Conservation (phyloP, 192 early-diverging fungal genomes). For the Coemansia sp. region DNA sequence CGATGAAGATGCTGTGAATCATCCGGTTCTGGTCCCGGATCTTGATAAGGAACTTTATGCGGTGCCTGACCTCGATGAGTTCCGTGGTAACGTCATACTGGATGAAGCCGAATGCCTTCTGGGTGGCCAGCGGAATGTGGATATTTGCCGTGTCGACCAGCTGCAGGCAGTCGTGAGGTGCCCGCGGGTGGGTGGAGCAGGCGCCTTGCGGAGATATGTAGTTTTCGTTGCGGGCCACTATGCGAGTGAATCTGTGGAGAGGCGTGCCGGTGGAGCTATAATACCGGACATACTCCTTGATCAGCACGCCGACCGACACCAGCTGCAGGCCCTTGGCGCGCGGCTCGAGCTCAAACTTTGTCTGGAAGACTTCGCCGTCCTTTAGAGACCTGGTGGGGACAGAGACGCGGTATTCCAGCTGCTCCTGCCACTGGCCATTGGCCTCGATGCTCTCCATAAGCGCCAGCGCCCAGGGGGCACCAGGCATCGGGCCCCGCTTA, state of each 20-base stretch:
- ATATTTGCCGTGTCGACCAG: constrained; percentile 37
- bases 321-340: constrained; percentile 44
- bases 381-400: constrained; percentile 56
- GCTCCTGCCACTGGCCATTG: constrained; percentile 45
- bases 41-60: constrained; percentile 53
- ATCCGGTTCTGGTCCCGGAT: constrained; percentile 31
- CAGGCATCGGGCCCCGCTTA: constrained; percentile 51
- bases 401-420: constrained; percentile 57
- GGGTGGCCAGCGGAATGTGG: constrained; percentile 33
- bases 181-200: constrained; percentile 15
- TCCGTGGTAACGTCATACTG: constrained; percentile 48
- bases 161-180: constrained; percentile 24
- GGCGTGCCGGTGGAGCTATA: constrained; percentile 17
- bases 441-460: constrained; percentile 55
- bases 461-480: constrained; percentile 50
- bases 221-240: constrained; percentile 49
- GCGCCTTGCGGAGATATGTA: constrained; percentile 21
- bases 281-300: constrained; percentile 60
- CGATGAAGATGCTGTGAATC: constrained; percentile 49
- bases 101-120: constrained; percentile 28
- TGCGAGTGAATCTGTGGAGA: constrained; percentile 24
- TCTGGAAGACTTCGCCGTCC: constrained; percentile 55
- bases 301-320: constrained; percentile 40
- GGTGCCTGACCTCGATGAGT: constrained; percentile 47
- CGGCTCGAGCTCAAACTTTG: constrained; percentile 50